Evolutionary conservation across 495 filamentous ascomycete genomes (phyloP), one percentile per base, ranked within the genome.

Genomic region (Penicillium odoratum): DNA sequence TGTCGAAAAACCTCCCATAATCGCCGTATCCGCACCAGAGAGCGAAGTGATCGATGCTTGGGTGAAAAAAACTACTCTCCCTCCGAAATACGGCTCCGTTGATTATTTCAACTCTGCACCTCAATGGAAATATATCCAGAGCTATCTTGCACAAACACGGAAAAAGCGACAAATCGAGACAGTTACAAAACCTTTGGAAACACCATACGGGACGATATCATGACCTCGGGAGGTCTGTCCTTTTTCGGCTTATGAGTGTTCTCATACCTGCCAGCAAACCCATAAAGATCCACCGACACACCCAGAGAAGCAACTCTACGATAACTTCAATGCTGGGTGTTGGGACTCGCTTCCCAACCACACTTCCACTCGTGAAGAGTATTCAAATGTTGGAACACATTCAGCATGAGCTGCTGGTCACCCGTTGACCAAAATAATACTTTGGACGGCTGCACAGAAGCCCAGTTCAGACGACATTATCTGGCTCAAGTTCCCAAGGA

Each of bases 1-100:
- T 60, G 71, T 83, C 34, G 70, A 79, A 63, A 69, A 75, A 56
- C 59, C 71, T 15, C 69, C 69, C 9, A 58, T 53, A n/a, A 52
- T 67, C 10, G 55, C 69, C 2, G 43, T 67, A 7, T 59, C 63
- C 6, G 55, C 55, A 42, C 21, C 48, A 5, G 50, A 72, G 59
- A 70, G 66, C 36, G 50, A 69, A 44, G 57, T 78, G 5, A 16
- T 50, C 28, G 25, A 26, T 10, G 26, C 49, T 4, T 49, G 48
- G 46, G 47, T 33, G 8, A 50, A 51, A 26, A 16, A 47, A 7
- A 50, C n/a, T 18, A 26, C n/a, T 18, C 25, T 51, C 28, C 16
- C 36, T 50, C 26, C 15, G 4, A 51, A 44, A 16, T 57, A 50
- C 26, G 47, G 47, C 9, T 34, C 55, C 6, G 26, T 57, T 7